phyloP scores from a whole-genome alignment of 208 protist species.

The Leishmania martiniquensis region DNA sequence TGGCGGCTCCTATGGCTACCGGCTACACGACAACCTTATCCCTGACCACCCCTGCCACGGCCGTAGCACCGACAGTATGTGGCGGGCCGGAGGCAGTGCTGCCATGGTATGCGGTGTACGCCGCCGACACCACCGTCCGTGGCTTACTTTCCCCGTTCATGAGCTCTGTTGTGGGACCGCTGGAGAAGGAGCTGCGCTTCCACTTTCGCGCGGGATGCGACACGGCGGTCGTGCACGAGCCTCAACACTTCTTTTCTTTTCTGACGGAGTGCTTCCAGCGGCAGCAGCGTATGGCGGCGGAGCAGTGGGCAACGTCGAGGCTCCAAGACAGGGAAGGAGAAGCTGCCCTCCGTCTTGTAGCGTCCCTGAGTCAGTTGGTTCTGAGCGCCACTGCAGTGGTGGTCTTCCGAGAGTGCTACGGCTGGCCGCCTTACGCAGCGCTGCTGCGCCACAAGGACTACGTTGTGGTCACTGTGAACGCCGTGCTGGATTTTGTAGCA shows the following conservation, averaged over 20 bases:
- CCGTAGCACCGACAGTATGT: background rate
- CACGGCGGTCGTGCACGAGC: slow-evolving; percentile 51
- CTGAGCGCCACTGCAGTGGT: slow-evolving; percentile 34
- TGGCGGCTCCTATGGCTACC: background rate
- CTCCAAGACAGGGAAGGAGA: background rate
- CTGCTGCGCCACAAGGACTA: slow-evolving; percentile 27
- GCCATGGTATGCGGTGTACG: slow-evolving; percentile 7
- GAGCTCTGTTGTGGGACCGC: slow-evolving; percentile 31
- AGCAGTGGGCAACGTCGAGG: background rate
- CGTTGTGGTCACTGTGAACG: slow-evolving; percentile 42
- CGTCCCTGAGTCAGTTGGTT: slow-evolving; percentile 10
- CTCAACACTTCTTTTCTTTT: slow-evolving; percentile 83
- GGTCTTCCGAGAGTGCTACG: slow-evolving; percentile 56
- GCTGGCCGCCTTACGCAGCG: slow-evolving; percentile 39
- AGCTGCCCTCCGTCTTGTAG: slow-evolving; percentile 7
- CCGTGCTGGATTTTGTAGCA: slow-evolving; percentile 42
- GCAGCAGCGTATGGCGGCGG: slow-evolving; percentile 15
- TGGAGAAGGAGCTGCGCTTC: slow-evolving; percentile 67
- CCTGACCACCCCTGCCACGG: background rate
- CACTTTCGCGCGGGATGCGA: slow-evolving; percentile 57
- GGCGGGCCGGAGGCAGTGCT: background rate
- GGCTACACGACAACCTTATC: background rate
- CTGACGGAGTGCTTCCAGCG: slow-evolving; percentile 43
- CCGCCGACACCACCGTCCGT: slow-evolving; percentile 3
- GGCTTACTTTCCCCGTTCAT: slow-evolving; percentile 45